These are phyloP conservation scores for Paraleonurus japonicus DNA, from an alignment of 257 asterid species.

Conservation along the genomic window DNA sequence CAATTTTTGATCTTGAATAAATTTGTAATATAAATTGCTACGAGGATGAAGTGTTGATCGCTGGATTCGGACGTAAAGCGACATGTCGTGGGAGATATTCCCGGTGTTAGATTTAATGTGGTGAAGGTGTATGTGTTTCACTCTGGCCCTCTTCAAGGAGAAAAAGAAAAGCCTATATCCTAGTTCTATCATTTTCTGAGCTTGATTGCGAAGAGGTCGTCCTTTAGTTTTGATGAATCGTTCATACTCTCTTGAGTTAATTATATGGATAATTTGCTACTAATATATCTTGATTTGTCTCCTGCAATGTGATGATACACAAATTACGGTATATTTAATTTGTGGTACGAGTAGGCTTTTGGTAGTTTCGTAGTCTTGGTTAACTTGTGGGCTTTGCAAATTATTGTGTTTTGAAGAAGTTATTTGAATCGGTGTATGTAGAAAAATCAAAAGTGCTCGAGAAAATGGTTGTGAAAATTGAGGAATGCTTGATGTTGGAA, in stretches of 20 bases:
- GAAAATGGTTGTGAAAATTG: no score
- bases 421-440: no score
- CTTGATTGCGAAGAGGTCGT: not conserved
- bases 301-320: no score
- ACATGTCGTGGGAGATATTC: slow-evolving; percentile 80
- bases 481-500: no score
- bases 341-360: no score
- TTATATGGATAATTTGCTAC: slow-evolving; percentile 4
- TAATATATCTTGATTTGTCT: not conserved
- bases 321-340: no score
- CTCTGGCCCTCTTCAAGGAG: slow-evolving; percentile 75
- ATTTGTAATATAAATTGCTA: not conserved
- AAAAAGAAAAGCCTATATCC: slow-evolving; percentile 77
- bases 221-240: slow-evolving; percentile 15
- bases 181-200: not conserved
- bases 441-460: no score
- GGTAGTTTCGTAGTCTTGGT: no score
- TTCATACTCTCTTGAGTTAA: slow-evolving; percentile 8
- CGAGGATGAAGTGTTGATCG: slow-evolving; percentile 80
- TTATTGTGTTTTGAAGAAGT: no score
- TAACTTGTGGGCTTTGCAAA: no score
- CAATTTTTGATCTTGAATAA: not conserved
- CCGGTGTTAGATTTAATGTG: slow-evolving; percentile 72
- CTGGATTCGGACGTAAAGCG: slow-evolving; percentile 78
- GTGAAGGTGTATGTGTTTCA: slow-evolving; percentile 77